Evolutionary conservation across 2,329 filamentous ascomycete species (phyloP), one percentile per base, ranked within the genome.

Genomic region (Colletotrichum sp.): DNA sequence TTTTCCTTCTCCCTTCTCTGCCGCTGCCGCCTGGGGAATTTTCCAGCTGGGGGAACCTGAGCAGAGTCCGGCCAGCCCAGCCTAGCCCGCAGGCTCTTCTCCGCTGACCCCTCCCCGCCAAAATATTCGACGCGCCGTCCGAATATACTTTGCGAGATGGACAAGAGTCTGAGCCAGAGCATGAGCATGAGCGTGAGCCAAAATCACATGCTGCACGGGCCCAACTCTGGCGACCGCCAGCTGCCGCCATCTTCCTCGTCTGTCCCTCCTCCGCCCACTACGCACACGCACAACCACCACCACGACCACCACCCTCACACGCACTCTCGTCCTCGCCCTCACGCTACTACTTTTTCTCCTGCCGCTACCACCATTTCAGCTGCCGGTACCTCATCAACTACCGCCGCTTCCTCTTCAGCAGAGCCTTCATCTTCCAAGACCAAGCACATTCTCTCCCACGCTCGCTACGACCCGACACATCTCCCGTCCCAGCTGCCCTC

Each of bases 121-220:
- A 49, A 25, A 39, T 36, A 44, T 65, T 72, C 55, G 69, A 68
- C 27, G 63, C 69, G 64, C 73, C 69, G 69, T 76, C 73, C 27
- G 69, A 73, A 68, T 76, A 76, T 72, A 76, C 73, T 76, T 76
- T 76, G 73, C 63, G 69, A 72, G n/a, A 71, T 67, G 75, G 71
- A 70, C 61, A 16, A 70, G 52, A 61, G 71, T 76, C 74, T 71
- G 34, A 82, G 81, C 80, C 62, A 67, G 72, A 75, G 72, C 72
- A 71, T 71, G 72, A 74, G 67, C 72, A 32, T 36, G 71, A 73
- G 71, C 71, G 86, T 87, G 84, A 86, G 86, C 80, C 83, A 84
- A 77, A 85, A 85, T 88, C 88, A 88, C 86, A 88, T 89, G 87
- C 84, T 87, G 79, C 80, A 82, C 71, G 80, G 80, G 75, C 82